Conservation (phyloP, 2,329 filamentous ascomycete species). For the Claviceps sp. region DNA sequence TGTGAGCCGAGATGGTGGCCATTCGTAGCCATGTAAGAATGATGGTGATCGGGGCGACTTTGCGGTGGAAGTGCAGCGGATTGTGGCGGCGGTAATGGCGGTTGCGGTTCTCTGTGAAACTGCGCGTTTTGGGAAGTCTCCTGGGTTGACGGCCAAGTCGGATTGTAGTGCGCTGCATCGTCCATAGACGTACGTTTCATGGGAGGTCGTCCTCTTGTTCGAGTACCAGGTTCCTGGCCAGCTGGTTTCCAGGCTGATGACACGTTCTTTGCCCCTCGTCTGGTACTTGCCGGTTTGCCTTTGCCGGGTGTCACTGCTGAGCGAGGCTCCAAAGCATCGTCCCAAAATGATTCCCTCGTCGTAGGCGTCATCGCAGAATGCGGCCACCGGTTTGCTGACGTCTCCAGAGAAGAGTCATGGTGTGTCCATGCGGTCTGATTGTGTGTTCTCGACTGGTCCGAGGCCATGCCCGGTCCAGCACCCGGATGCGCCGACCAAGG, state of each 20-base stretch:
- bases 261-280: conserved; percentile 71
- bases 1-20: background rate
- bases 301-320: conserved; percentile 62
- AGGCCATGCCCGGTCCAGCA: conserved; percentile 18
- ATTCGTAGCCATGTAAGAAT: background rate
- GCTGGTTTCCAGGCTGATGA: conserved; percentile 79
- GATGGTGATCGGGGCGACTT: background rate
- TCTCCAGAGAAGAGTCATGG: conserved; percentile 41
- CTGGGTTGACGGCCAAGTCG: conserved; percentile 38
- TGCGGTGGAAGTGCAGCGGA: background rate
- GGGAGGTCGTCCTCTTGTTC: conserved; percentile 67
- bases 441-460: conserved; percentile 22
- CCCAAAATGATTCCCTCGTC: conserved; percentile 39
- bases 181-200: conserved; percentile 48
- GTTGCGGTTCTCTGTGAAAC: conserved; percentile 5
- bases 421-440: conserved; percentile 14
- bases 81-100: background rate
- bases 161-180: conserved; percentile 51
- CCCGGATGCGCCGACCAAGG: conserved; percentile 35
- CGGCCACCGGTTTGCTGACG: conserved; percentile 56
- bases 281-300: conserved; percentile 28
- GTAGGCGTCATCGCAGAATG: conserved; percentile 64
- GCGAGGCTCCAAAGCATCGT: conserved; percentile 47
- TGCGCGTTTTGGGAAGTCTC: conserved; percentile 23
- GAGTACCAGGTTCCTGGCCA: conserved; percentile 48